Percentiles rank a stretch among this genome's conserved stretches.
These are phyloP conservation scores for Bolboschoenoplectus hybrid DNA, from an alignment of 202 grass and related monocot species.

Conservation along the genomic window DNA sequence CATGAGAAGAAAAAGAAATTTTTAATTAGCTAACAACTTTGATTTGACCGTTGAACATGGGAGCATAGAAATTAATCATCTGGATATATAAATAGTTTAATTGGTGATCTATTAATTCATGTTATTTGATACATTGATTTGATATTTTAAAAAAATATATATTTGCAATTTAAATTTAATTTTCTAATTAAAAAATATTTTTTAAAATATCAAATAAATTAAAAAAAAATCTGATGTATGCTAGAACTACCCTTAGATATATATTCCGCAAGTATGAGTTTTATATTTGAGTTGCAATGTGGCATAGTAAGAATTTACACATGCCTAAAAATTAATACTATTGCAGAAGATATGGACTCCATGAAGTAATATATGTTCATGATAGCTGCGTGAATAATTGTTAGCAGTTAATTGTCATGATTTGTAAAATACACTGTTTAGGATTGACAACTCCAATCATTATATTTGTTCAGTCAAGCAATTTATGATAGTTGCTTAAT, in stretches of 20 bases:
- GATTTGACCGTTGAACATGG: neutral
- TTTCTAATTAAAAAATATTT: too few relatives aligned
- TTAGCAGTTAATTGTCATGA: neutral
- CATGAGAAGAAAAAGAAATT: neutral
- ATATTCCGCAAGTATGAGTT: too few relatives aligned
- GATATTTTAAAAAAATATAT: too few relatives aligned
- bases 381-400: neutral
- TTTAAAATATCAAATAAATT: too few relatives aligned
- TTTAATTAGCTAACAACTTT: neutral
- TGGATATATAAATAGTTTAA: neutral
- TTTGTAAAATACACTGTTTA: conserved; percentile 3
- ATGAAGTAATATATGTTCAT: neutral
- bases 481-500: neutral
- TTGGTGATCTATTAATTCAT: neutral
- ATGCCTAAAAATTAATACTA: neutral
- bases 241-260: too few relatives aligned
- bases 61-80: neutral
- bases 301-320: neutral
- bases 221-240: too few relatives aligned
- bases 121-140: too few relatives aligned
- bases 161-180: too few relatives aligned
- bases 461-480: neutral
- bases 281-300: too few relatives aligned
- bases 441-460: neutral
- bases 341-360: neutral